Evolutionary conservation across 1,139 yeast genomes (phyloP).

Genomic region (Protomyces arabidopsidicola): DNA sequence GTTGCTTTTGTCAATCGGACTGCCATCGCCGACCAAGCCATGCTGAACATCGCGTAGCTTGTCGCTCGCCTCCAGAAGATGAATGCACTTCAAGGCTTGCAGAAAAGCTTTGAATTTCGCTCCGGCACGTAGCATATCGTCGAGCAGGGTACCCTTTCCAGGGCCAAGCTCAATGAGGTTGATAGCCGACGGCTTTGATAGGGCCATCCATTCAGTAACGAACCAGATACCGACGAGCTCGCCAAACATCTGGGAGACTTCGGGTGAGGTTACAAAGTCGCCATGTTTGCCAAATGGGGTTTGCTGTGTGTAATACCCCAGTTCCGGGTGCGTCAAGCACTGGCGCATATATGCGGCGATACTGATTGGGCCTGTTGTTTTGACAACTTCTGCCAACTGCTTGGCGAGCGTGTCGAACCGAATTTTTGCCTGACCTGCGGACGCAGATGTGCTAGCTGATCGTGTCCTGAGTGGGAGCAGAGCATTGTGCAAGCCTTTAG

Average conservation of each 20-base stretch:
- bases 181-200: conserved; percentile 49
- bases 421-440: not conserved
- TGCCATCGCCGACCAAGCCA: conserved; percentile 46
- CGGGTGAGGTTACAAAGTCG: conserved; percentile 82
- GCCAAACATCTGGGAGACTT: conserved; percentile 82
- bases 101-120: conserved; percentile 39
- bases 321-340: conserved; percentile 71
- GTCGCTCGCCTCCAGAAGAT: conserved; percentile 69
- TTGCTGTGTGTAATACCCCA: conserved; percentile 74
- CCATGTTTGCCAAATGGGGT: conserved; percentile 68
- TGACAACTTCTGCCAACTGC: conserved; percentile 32
- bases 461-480: not conserved
- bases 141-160: conserved; percentile 75
- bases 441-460: not conserved
- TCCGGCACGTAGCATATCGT: conserved; percentile 50
- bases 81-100: conserved; percentile 43
- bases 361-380: conserved; percentile 71
- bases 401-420: conserved; percentile 5
- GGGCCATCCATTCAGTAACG: conserved; percentile 54
- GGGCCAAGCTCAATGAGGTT: conserved; percentile 84
- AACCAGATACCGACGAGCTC: conserved; percentile 77
- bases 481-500: not conserved
- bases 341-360: conserved; percentile 74
- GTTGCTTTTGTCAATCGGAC: conserved; percentile 36
- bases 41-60: conserved; percentile 58